Percentiles rank a stretch among this genome's conserved stretches.
phyloP scores from a whole-genome alignment of 2,329 filamentous ascomycete genomes.

The Fusarium sp. region DNA sequence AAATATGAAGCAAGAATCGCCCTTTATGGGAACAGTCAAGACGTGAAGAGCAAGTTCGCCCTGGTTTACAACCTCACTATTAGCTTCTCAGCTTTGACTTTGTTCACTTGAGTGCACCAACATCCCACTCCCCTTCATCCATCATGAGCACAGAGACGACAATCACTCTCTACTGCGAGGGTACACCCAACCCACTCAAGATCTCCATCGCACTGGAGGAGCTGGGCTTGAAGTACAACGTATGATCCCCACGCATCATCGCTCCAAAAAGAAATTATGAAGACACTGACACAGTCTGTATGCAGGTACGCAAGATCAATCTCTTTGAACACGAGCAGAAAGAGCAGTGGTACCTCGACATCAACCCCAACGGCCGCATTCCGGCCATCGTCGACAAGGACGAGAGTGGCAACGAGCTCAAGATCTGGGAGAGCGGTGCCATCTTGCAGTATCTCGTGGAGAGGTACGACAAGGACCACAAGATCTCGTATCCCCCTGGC shows the following conservation, averaged over 20 bases:
- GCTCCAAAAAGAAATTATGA: not conserved
- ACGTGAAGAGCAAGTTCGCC: not conserved
- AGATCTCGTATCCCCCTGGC: constrained; percentile 80
- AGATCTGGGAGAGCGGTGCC: constrained; percentile 82
- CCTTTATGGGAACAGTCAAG: not conserved
- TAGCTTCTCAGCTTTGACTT: not conserved
- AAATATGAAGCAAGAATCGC: constrained; percentile 10
- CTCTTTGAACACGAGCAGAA: constrained; percentile 80
- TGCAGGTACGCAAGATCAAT: constrained; percentile 67
- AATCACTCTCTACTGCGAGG: constrained; percentile 82
- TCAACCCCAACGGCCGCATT: constrained; percentile 93
- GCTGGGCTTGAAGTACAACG: constrained; percentile 80
- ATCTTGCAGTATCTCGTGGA: constrained; percentile 87
- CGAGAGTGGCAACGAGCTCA: constrained; percentile 75
- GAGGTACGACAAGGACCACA: constrained; percentile 82
- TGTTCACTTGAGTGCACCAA: not conserved
- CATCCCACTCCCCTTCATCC: not conserved
- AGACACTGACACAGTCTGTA: not conserved
- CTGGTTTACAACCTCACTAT: not conserved
- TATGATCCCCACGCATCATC: constrained; percentile 40
- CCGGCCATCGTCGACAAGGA: constrained; percentile 85
- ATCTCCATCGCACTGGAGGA: constrained; percentile 87
- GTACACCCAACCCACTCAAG: constrained; percentile 91
- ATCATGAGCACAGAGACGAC: constrained; percentile 44
- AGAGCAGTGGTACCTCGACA: constrained; percentile 84